Percentiles rank a stretch among this genome's conserved stretches.
These are phyloP conservation scores for Tillandsia leiboldiana DNA, from an alignment of 176 grass and related monocot species.

Conservation along the genomic window DNA sequence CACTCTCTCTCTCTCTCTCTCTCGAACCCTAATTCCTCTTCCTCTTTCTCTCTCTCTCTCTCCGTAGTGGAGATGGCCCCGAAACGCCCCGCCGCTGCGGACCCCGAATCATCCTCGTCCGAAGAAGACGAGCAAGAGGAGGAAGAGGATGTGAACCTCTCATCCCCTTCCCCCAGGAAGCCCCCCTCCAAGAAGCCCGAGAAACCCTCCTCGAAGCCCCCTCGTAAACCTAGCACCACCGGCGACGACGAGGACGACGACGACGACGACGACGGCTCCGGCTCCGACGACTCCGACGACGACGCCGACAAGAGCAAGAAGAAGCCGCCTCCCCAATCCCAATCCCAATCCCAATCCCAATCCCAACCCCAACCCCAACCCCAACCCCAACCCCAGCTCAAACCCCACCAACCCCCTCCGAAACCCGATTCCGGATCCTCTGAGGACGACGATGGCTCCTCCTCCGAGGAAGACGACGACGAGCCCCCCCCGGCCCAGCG, in stretches of 20 bases:
- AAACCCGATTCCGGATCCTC: constrained; percentile 4
- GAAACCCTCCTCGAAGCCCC: constrained; percentile 11
- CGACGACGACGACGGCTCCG: not conserved
- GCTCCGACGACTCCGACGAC: constrained; percentile 2
- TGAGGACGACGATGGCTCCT: constrained; percentile 20
- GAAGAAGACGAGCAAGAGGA: constrained; percentile 19
- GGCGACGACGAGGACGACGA: too few relatives aligned
- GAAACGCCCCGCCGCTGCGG: constrained; percentile 8
- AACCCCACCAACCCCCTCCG: constrained; percentile 19
- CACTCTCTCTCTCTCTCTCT: too few relatives aligned
- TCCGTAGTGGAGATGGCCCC: not conserved
- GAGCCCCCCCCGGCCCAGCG: constrained; percentile 25
- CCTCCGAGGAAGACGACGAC: constrained; percentile 27
- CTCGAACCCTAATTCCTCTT: not conserved
- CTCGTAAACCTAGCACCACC: not conserved
- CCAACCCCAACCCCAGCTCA: constrained; percentile 21
- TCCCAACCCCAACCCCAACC: constrained; percentile 16
- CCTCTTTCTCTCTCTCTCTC: not conserved
- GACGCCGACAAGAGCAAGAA: not conserved
- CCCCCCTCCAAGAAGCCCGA: constrained; percentile 36
- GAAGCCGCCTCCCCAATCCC: constrained; percentile 18
- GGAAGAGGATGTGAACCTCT: constrained; percentile 14
- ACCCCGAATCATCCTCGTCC: constrained; percentile 15
- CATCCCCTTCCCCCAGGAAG: constrained; percentile 1
- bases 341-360: not conserved